Evolutionary conservation across 2,329 filamentous ascomycete genomes (phyloP).

Genomic region (Phialophora expanda): DNA sequence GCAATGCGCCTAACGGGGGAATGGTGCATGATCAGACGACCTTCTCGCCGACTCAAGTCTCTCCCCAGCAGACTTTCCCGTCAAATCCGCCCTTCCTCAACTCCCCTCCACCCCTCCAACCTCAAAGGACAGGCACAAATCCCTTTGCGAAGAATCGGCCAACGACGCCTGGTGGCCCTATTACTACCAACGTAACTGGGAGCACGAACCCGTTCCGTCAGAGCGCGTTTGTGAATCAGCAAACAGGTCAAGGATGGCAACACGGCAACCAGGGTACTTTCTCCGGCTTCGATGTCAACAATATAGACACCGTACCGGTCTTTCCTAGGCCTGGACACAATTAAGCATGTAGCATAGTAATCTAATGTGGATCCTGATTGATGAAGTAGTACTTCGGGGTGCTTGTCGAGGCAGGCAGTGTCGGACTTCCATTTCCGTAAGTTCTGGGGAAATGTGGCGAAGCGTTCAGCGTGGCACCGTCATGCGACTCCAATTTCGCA

Average conservation of each 20-base stretch:
- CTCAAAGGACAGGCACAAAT: constrained; percentile 72
- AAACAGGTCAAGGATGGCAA: constrained; percentile 89
- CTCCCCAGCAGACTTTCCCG: constrained; percentile 43
- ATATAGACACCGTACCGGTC: constrained; percentile 77
- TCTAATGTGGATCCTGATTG: constrained; percentile 19
- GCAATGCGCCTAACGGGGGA: constrained; percentile 18
- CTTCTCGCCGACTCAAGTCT: constrained; percentile 44
- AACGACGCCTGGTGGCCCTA: constrained; percentile 50
- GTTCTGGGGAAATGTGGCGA: constrained; percentile 3
- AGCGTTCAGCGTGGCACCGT: background rate
- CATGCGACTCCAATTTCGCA: background rate
- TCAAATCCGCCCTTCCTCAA: constrained; percentile 26
- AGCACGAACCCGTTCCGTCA: constrained; percentile 95
- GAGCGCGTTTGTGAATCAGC: constrained; percentile 84
- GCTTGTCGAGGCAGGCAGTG: background rate
- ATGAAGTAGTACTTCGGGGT: background rate
- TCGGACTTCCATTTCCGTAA: constrained; percentile 6
- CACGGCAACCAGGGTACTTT: constrained; percentile 77
- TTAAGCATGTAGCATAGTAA: constrained; percentile 41
- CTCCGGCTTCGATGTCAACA: constrained; percentile 73
- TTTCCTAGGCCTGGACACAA: constrained; percentile 76
- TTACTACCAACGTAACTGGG: constrained; percentile 79
- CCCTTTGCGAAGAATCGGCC: constrained; percentile 67
- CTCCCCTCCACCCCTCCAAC: constrained; percentile 52
- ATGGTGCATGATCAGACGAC: constrained; percentile 38